A percentile compares a stretch with the other conserved stretches of the same genome.
phyloP scores from a whole-genome alignment of 2,329 filamentous ascomycete genomes.

The Cordyceps farinosa region DNA sequence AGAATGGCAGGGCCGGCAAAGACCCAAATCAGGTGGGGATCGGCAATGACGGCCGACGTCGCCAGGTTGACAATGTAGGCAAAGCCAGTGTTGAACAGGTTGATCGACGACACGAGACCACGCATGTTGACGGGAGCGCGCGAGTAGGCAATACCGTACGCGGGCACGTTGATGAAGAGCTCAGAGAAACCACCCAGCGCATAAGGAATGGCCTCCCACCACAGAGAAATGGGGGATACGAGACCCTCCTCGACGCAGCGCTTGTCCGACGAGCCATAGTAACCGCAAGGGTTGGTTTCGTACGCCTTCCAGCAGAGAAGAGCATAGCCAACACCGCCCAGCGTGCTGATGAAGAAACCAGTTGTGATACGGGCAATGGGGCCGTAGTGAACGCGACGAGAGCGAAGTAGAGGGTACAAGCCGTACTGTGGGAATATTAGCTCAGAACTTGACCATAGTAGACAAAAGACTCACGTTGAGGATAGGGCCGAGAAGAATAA shows the following conservation, averaged over 20 bases:
- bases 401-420: constrained; percentile 56
- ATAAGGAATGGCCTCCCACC: constrained; percentile 25
- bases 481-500: constrained; percentile 45
- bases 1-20: constrained; percentile 47
- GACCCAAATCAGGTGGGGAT: constrained; percentile 49
- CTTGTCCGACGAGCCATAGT: constrained; percentile 25
- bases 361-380: constrained; percentile 56
- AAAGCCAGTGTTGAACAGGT: constrained; percentile 45
- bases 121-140: constrained; percentile 50
- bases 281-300: constrained; percentile 46
- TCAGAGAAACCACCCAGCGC: constrained; percentile 30
- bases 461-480: constrained; percentile 22
- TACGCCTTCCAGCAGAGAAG: constrained; percentile 59
- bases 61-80: constrained; percentile 45
- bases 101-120: constrained; percentile 47
- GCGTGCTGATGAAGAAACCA: constrained; percentile 49
- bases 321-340: constrained; percentile 53
- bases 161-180: constrained; percentile 31
- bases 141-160: constrained; percentile 50
- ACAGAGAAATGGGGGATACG: constrained; percentile 25
- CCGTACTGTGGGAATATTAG: constrained; percentile 19
- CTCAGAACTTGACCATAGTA: neutral
- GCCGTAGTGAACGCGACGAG: constrained; percentile 49
- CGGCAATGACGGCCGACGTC: constrained; percentile 42
- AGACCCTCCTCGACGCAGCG: constrained; percentile 24